phyloP scores from a whole-genome alignment of 164 flowering plant genomes.

The Vitis cinerea region DNA sequence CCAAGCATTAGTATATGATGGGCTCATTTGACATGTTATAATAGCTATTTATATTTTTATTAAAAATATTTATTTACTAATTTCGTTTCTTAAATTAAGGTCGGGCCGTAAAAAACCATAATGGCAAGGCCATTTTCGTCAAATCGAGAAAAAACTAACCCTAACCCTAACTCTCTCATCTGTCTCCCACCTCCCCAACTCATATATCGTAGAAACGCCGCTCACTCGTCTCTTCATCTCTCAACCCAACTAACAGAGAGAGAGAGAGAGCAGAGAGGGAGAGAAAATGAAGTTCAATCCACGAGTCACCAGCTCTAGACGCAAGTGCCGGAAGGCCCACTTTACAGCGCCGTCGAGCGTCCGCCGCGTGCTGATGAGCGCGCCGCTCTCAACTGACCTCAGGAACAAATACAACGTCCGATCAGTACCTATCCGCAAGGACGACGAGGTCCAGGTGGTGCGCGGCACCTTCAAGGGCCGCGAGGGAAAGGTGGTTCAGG shows the following conservation, averaged over 20 bases:
- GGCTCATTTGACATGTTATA: too few relatives aligned
- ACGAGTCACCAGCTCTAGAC: slow-evolving; percentile 53
- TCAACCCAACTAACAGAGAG: background rate
- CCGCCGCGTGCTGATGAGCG: slow-evolving; percentile 64
- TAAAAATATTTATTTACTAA: too few relatives aligned
- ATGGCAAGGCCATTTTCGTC: too few relatives aligned
- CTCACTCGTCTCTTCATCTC: too few relatives aligned
- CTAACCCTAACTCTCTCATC: too few relatives aligned
- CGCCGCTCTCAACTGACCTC: slow-evolving; percentile 65
- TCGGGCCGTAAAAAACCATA: too few relatives aligned
- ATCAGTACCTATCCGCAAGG: slow-evolving; percentile 79
- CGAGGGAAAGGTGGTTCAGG: slow-evolving; percentile 82
- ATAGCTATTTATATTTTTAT: too few relatives aligned
- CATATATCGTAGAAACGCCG: too few relatives aligned
- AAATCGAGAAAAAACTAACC: too few relatives aligned
- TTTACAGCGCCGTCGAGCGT: slow-evolving; percentile 80
- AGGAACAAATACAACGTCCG: slow-evolving; percentile 70
- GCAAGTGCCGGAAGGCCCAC: slow-evolving; percentile 75
- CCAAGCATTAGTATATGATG: too few relatives aligned
- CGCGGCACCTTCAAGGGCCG: slow-evolving; percentile 82
- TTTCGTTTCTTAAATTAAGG: too few relatives aligned
- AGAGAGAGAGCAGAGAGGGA: slow-evolving; percentile 3
- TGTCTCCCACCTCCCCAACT: too few relatives aligned
- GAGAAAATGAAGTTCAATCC: slow-evolving; percentile 72
- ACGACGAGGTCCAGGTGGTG: slow-evolving; percentile 82